Conservation (phyloP, 257 asterid genomes). For the Nicotiana knightiana region DNA sequence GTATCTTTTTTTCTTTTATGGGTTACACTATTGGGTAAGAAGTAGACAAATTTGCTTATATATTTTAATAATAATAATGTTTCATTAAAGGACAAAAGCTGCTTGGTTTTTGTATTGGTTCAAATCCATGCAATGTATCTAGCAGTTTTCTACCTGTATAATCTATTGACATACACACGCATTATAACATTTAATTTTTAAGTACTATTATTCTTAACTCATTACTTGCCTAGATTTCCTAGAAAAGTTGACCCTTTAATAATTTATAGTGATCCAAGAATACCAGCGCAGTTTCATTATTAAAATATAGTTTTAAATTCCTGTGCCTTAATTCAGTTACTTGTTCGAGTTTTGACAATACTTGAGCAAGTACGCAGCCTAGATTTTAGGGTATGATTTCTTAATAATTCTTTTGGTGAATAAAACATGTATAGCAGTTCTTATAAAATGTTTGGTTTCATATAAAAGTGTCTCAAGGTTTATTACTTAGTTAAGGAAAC, state of each 20-base stretch:
- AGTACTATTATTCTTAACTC: not conserved
- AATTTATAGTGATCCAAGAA: slow-evolving; percentile 10
- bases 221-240: slow-evolving; percentile 9
- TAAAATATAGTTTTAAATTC: not conserved
- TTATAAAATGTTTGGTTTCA: too few relatives aligned
- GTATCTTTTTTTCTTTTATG: too few relatives aligned
- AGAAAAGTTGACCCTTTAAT: slow-evolving; percentile 19
- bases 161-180: not conserved
- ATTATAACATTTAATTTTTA: not conserved
- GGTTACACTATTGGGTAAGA: not conserved
- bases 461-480: too few relatives aligned
- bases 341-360: not conserved
- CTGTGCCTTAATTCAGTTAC: not conserved
- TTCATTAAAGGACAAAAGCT: slow-evolving; percentile 11
- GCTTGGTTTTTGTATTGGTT: not conserved
- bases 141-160: not conserved
- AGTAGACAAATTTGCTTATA: slow-evolving; percentile 2
- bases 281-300: too few relatives aligned
- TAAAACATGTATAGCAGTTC: too few relatives aligned
- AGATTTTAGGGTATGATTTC: not conserved
- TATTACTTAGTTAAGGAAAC: too few relatives aligned
- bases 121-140: slow-evolving; percentile 3
- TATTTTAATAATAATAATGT: not conserved
- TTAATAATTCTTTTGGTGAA: too few relatives aligned
- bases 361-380: not conserved